A percentile compares a stretch with the other conserved stretches of the same genome.
Evolutionary conservation across 495 filamentous ascomycete species (phyloP).

Genomic region (Cetradonia linearis): DNA sequence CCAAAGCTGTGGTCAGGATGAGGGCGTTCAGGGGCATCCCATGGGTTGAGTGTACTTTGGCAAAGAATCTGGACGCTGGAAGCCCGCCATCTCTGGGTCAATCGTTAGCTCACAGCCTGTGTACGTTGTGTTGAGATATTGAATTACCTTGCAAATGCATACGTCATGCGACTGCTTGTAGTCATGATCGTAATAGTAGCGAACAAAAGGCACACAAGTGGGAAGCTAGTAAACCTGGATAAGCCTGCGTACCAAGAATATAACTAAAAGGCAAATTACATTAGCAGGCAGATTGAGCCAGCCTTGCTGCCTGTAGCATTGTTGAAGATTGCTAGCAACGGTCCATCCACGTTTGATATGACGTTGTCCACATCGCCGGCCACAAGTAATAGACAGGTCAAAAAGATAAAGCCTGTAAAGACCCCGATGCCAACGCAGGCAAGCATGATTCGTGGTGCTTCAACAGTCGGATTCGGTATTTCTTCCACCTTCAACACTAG

Average conservation of each 20-base stretch:
- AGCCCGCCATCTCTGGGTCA: slow-evolving; percentile 53
- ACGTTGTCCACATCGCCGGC: slow-evolving; percentile 47
- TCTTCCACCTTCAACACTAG: slow-evolving; percentile 39
- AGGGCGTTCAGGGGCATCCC: slow-evolving; percentile 62
- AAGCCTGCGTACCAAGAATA: slow-evolving; percentile 25
- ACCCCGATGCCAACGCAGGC: slow-evolving; percentile 58
- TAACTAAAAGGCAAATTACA: slow-evolving; percentile 34
- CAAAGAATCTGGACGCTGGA: slow-evolving; percentile 54
- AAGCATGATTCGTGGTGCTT: slow-evolving; percentile 65
- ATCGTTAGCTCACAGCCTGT: not conserved
- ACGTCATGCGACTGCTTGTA: slow-evolving; percentile 66
- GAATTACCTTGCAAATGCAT: slow-evolving; percentile 55
- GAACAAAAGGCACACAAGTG: slow-evolving; percentile 62
- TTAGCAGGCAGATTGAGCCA: slow-evolving; percentile 56
- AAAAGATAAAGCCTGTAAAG: slow-evolving; percentile 58
- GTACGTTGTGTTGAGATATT: rapidly evolving
- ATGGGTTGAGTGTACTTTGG: slow-evolving; percentile 51
- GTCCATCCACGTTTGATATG: slow-evolving; percentile 51
- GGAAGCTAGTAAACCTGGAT: slow-evolving; percentile 40
- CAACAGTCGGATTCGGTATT: slow-evolving; percentile 56
- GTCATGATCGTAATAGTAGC: slow-evolving; percentile 64
- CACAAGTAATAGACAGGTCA: slow-evolving; percentile 56
- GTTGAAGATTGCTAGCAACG: slow-evolving; percentile 60
- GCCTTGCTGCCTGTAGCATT: slow-evolving; percentile 56
- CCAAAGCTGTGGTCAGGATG: slow-evolving; percentile 50